phyloP scores from a whole-genome alignment of 2,329 filamentous ascomycete species.

The Chaetomium globosum region DNA sequence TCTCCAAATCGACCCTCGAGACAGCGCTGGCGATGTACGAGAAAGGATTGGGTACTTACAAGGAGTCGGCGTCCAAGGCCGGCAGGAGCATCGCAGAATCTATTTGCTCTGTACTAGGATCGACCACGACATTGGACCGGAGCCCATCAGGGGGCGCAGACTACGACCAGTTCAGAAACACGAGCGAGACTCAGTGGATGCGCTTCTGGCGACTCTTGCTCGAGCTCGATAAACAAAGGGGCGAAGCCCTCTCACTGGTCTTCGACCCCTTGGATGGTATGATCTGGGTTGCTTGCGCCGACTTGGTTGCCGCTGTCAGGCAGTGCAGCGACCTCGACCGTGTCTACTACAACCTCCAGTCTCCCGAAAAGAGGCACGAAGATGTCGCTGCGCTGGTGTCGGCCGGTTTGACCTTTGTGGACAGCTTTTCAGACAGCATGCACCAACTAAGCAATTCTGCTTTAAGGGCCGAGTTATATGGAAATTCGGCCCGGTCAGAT shows the following conservation, averaged over 20 bases:
- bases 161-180: conserved; percentile 71
- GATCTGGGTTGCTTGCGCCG: conserved; percentile 82
- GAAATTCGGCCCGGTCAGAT: conserved; percentile 69
- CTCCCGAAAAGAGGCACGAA: conserved; percentile 56
- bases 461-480: conserved; percentile 72
- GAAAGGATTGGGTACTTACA: conserved; percentile 56
- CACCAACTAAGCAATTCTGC: conserved; percentile 67
- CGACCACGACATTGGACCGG: conserved; percentile 67
- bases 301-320: conserved; percentile 76
- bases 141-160: conserved; percentile 67
- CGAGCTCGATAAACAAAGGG: conserved; percentile 82
- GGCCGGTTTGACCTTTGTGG: conserved; percentile 70
- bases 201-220: conserved; percentile 83
- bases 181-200: conserved; percentile 83
- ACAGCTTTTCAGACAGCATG: conserved; percentile 70
- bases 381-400: conserved; percentile 65
- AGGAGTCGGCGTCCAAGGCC: conserved; percentile 48
- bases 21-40: conserved; percentile 82
- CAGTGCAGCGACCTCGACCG: conserved; percentile 78
- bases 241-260: conserved; percentile 76
- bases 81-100: conserved; percentile 70
- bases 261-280: conserved; percentile 71
- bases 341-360: conserved; percentile 67
- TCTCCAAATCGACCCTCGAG: conserved; percentile 77
- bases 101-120: conserved; percentile 71